Evolutionary conservation across 2,329 filamentous ascomycete species (phyloP).

Genomic region (Podosphaera aphanis): DNA sequence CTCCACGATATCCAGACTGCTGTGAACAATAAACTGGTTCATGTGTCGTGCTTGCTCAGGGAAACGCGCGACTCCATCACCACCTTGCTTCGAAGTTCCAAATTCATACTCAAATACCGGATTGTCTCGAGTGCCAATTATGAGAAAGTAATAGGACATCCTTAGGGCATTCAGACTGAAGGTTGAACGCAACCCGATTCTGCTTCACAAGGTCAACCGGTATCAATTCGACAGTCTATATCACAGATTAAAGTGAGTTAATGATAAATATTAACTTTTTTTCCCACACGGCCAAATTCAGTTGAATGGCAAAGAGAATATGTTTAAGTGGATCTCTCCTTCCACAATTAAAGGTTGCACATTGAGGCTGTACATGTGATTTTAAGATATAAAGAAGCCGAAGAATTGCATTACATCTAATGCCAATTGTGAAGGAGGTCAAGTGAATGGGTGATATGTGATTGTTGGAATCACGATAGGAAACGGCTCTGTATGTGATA

Average conservation of each 20-base stretch:
- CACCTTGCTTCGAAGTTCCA: constrained; percentile 84
- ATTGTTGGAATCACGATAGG: too few species aligned
- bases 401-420: too few species aligned
- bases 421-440: too few species aligned
- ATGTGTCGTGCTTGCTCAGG: constrained; percentile 71
- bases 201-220: neutral
- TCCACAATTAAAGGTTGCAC: too few species aligned
- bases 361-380: too few species aligned
- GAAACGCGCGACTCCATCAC: constrained; percentile 79
- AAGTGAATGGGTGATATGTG: too few species aligned
- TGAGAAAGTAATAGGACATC: constrained; percentile 98
- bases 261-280: too few species aligned
- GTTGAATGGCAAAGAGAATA: too few species aligned
- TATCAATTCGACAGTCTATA: neutral
- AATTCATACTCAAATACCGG: constrained; percentile 95
- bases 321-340: neutral
- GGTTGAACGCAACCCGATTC: neutral
- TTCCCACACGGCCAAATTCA: too few species aligned
- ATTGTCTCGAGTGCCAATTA: constrained; percentile 85
- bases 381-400: too few species aligned
- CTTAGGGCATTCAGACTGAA: neutral
- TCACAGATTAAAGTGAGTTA: too few species aligned
- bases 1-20: constrained; percentile 80
- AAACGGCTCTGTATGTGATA: too few species aligned
- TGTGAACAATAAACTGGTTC: constrained; percentile 95